Evolutionary conservation across 1,139 yeast genomes (phyloP).

Genomic region (Hansenula lynferdii): DNA sequence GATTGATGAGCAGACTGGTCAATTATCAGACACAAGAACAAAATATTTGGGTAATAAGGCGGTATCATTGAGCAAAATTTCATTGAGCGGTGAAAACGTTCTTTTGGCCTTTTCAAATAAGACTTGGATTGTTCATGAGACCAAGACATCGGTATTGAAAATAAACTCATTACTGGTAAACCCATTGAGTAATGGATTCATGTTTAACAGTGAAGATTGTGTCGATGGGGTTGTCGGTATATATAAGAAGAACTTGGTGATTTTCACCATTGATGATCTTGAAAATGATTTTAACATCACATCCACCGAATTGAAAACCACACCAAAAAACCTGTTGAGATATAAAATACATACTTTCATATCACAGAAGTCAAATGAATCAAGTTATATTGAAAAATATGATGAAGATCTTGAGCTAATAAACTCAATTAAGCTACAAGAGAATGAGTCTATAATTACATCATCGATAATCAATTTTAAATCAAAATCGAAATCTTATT

Average conservation of each 20-base stretch:
- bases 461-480: conserved; percentile 33
- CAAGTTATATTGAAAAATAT: conserved; percentile 50
- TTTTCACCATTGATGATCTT: conserved; percentile 55
- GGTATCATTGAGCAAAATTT: conserved; percentile 37
- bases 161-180: conserved; percentile 13
- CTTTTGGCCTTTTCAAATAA: conserved; percentile 39
- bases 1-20: conserved; percentile 57
- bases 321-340: conserved; percentile 46
- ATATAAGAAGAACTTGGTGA: conserved; percentile 44
- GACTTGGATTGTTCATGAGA: conserved; percentile 29
- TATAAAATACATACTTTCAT: conserved; percentile 14
- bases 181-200: conserved; percentile 35
- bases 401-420: conserved; percentile 34
- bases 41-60: conserved; percentile 70
- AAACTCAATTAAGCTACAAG: conserved; percentile 37
- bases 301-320: conserved; percentile 39
- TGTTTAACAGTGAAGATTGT: conserved; percentile 62
- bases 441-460: conserved; percentile 39
- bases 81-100: conserved; percentile 14
- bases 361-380: conserved; percentile 23
- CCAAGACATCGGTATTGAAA: conserved; percentile 5
- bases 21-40: conserved; percentile 61
- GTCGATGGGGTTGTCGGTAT: conserved; percentile 61
- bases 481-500: conserved; percentile 29
- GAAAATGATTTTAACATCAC: conserved; percentile 43